A percentile compares a stretch with the other conserved stretches of the same genome.
Evolutionary conservation across 1,284 basidiomycete species (phyloP).

Genomic region (Irpex sp.): DNA sequence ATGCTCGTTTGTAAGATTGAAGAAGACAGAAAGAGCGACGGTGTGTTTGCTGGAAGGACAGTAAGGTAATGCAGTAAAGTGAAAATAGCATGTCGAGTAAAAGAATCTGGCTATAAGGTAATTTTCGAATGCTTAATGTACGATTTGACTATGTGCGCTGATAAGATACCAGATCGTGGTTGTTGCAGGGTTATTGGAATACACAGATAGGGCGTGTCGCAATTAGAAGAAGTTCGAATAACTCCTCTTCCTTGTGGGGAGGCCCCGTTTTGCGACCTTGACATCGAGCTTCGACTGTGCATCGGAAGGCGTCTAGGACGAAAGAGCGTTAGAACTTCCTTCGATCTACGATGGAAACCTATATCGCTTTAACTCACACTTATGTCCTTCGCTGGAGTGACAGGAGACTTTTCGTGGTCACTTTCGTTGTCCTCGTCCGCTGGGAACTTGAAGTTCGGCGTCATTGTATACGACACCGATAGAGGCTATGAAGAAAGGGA

Average conservation of each 20-base stretch:
- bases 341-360: background rate
- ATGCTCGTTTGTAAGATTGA: background rate
- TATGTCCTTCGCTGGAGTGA: background rate
- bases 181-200: background rate
- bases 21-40: background rate
- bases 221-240: background rate
- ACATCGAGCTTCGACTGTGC: background rate
- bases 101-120: background rate
- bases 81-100: background rate
- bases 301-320: too few relatives aligned
- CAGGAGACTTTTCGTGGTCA: background rate
- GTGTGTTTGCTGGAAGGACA: background rate
- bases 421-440: background rate
- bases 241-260: background rate
- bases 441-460: constrained; percentile 2
- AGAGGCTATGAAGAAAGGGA: background rate
- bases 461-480: background rate
- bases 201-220: too few relatives aligned
- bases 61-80: background rate
- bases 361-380: background rate
- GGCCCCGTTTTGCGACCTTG: background rate
- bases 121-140: background rate
- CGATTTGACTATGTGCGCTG: background rate
- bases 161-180: background rate
- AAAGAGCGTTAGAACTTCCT: too few relatives aligned